Evolutionary conservation across 2,329 filamentous ascomycete species (phyloP).

Genomic region (Plectosphaerella plurivora): DNA sequence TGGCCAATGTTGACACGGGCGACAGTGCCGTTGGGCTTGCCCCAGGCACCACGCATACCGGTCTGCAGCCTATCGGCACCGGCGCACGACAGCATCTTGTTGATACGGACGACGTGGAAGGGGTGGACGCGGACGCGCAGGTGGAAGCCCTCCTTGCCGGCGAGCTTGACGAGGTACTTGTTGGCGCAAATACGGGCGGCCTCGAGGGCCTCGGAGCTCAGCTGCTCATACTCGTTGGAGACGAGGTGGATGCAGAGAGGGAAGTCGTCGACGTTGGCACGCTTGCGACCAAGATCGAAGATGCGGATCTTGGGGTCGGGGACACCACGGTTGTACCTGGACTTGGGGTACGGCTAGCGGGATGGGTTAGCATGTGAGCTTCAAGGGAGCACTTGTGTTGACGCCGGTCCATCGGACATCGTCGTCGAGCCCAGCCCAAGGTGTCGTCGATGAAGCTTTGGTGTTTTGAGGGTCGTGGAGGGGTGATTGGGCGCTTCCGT

Average conservation of each 20-base stretch:
- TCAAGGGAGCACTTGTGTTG: not conserved
- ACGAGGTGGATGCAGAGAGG: slow-evolving; percentile 98
- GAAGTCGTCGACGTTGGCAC: slow-evolving; percentile 98
- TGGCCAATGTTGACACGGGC: slow-evolving; percentile 99
- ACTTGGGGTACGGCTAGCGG: slow-evolving; percentile 90
- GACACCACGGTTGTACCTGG: slow-evolving; percentile 99
- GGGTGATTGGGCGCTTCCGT: not conserved
- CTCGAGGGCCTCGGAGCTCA: slow-evolving; percentile 99
- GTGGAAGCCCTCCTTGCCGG: slow-evolving; percentile 72
- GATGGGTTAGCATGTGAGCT: not conserved
- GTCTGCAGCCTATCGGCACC: slow-evolving; percentile 99
- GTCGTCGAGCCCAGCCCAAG: not conserved
- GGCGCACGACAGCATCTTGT: slow-evolving; percentile 99
- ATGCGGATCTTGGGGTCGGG: slow-evolving; percentile 82
- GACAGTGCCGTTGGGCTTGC: slow-evolving; percentile 98
- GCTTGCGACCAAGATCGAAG: slow-evolving; percentile 99
- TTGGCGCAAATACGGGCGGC: slow-evolving; percentile 99
- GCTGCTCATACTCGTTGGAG: slow-evolving; percentile 99
- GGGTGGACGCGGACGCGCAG: slow-evolving; percentile 85
- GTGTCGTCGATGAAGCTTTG: no score
- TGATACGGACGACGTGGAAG: slow-evolving; percentile 99
- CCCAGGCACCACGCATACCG: slow-evolving; percentile 99
- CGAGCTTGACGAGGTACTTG: slow-evolving; percentile 81
- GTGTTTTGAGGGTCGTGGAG: not conserved
- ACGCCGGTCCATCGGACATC: not conserved